Percentiles rank a stretch among this genome's conserved stretches.
phyloP scores from a whole-genome alignment of 345 rosid species.

The Eucalyptus pumila region DNA sequence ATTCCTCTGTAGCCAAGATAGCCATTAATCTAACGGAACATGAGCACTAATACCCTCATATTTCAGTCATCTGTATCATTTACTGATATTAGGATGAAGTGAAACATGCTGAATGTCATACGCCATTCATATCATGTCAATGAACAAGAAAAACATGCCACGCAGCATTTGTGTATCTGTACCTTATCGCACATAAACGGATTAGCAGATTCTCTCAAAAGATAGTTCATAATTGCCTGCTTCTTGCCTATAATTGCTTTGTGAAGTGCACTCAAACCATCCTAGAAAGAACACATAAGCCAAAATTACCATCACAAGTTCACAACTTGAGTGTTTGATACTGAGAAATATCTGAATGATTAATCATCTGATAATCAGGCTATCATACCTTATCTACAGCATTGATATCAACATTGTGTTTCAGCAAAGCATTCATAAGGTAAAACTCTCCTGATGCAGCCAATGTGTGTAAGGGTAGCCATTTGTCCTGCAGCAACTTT shows the following conservation, averaged over 20 bases:
- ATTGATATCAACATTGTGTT: constrained; percentile 74
- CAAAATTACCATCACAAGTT: neutral
- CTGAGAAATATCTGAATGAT: neutral
- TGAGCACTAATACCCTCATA: neutral
- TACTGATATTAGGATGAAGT: neutral
- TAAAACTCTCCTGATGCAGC: constrained; percentile 90
- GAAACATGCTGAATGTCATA: neutral
- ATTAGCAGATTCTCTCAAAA: constrained; percentile 83
- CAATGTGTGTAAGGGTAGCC: constrained; percentile 83
- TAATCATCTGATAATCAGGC: neutral
- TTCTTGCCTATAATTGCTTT: constrained; percentile 73
- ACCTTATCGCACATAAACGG: constrained; percentile 77
- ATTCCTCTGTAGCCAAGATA: neutral
- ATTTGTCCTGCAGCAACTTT: constrained; percentile 30
- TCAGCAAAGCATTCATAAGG: constrained; percentile 59
- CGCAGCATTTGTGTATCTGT: neutral
- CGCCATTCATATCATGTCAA: neutral
- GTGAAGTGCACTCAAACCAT: constrained; percentile 78
- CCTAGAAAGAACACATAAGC: constrained; percentile 22
- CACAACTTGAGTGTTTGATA: neutral
- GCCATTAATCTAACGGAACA: neutral
- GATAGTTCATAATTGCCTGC: constrained; percentile 74
- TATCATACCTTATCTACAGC: constrained; percentile 52
- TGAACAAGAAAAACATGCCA: neutral
- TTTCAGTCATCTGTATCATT: neutral